Evolutionary conservation across 2,329 filamentous ascomycete genomes (phyloP).

Genomic region (Talaromyces albobiverticillius): DNA sequence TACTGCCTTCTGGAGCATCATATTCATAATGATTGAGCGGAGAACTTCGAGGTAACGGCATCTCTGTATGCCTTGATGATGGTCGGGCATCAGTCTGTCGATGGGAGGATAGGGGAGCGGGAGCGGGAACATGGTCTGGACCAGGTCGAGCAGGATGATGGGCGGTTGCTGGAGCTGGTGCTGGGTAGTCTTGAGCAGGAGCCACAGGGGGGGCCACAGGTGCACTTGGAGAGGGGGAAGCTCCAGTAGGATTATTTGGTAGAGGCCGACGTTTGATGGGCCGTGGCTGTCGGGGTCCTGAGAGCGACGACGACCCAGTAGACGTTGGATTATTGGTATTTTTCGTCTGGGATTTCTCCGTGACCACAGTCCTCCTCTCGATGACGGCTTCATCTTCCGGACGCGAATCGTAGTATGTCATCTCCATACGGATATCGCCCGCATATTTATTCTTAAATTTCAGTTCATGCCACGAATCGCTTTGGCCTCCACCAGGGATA

Average conservation of each 20-base stretch:
- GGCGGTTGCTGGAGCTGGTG: conserved; percentile 13
- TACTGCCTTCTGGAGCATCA: not conserved
- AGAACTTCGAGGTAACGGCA: not conserved
- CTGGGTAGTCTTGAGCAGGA: conserved; percentile 24
- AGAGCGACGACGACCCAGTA: conserved; percentile 27
- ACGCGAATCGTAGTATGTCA: conserved; percentile 91
- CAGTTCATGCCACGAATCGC: conserved; percentile 85
- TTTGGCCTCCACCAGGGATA: conserved; percentile 83
- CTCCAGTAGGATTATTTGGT: conserved; percentile 69
- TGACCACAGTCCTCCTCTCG: conserved; percentile 52
- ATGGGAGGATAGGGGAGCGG: conserved; percentile 15
- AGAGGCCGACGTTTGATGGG: conserved; percentile 79
- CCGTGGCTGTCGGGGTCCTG: conserved; percentile 53
- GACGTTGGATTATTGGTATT: conserved; percentile 21
- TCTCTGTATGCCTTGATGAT: conserved; percentile 2
- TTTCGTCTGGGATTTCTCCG: conserved; percentile 35
- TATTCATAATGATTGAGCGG: conserved; percentile 4
- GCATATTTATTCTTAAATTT: conserved; percentile 92
- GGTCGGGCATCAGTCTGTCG: conserved; percentile 7
- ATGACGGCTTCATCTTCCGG: conserved; percentile 70
- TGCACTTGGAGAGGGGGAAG: conserved; percentile 44
- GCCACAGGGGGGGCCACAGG: conserved; percentile 36
- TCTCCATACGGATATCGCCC: conserved; percentile 88
- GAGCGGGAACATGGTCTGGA: conserved; percentile 3
- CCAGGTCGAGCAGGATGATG: conserved; percentile 13